These are phyloP conservation scores for maize (Zea mays) DNA, from an alignment of 176 grass and related monocot species.

Conservation along the genomic window DNA sequence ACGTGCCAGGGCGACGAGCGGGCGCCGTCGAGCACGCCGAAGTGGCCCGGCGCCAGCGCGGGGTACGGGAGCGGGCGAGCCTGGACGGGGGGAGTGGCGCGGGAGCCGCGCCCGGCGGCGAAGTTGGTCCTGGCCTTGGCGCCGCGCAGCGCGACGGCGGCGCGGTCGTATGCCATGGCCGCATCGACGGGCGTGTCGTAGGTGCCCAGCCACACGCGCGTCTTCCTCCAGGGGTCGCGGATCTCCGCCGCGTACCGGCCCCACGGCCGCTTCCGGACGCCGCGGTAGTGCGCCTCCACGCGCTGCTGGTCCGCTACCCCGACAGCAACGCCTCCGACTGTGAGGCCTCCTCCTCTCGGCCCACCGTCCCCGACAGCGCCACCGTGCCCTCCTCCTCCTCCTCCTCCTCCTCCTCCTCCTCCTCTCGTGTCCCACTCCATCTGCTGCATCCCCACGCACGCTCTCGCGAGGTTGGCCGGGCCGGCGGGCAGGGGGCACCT, in stretches of 20 bases:
- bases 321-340: not conserved
- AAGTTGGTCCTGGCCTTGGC: constrained; percentile 87
- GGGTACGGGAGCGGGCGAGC: not conserved
- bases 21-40: constrained; percentile 33
- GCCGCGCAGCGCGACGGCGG: constrained; percentile 74
- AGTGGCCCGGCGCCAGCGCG: not conserved
- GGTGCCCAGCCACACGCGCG: constrained; percentile 92
- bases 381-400: not conserved
- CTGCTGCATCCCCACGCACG: not conserved
- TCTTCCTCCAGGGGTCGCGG: constrained; percentile 91
- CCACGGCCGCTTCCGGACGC: constrained; percentile 91
- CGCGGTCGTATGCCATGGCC: constrained; percentile 89
- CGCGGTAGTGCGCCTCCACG: constrained; percentile 66
- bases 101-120: not conserved
- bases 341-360: not conserved
- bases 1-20: constrained; percentile 46
- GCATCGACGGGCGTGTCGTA: constrained; percentile 91
- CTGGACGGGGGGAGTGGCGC: not conserved
- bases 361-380: constrained; percentile 1
- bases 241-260: constrained; percentile 96
- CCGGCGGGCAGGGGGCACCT: not conserved
- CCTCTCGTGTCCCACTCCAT: constrained; percentile 16
- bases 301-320: not conserved
- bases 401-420: not conserved
- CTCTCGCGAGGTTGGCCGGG: not conserved